Evolutionary conservation across 2,329 filamentous ascomycete genomes (phyloP).

Genomic region (Venturia oleaginea): DNA sequence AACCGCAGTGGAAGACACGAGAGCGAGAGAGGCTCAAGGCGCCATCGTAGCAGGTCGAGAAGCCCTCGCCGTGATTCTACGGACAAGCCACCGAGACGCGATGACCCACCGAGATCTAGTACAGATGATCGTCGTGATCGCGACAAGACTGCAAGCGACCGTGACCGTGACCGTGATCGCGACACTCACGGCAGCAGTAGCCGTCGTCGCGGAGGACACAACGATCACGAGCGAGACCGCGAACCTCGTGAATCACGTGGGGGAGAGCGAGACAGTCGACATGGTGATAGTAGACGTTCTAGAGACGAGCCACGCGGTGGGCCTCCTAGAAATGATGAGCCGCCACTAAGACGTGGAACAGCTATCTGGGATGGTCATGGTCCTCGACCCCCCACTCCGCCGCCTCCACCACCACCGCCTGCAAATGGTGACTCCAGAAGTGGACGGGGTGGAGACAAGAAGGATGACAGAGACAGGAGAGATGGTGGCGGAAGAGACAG

Average conservation of each 20-base stretch:
- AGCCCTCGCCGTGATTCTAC: conserved; percentile 5
- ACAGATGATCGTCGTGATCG: conserved; percentile 5
- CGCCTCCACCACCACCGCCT: conserved; percentile 7
- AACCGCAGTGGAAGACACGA: background rate
- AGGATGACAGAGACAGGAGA: conserved; percentile 13
- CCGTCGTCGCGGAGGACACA: conserved; percentile 8
- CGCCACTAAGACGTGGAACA: conserved; percentile 2
- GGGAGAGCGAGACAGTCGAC: conserved; percentile 1
- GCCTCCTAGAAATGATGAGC: background rate
- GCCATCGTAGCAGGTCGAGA: conserved; percentile 3
- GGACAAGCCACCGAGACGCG: conserved; percentile 9
- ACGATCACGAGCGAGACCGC: conserved; percentile 8
- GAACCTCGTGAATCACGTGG: conserved; percentile 4
- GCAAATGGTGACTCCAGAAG: conserved; percentile 7
- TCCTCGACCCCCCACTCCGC: background rate
- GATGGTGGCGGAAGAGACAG: conserved; percentile 16
- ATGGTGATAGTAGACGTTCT: conserved; percentile 1
- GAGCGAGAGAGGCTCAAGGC: background rate
- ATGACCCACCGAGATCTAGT: background rate
- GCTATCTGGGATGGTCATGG: conserved; percentile 4
- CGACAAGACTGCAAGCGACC: conserved; percentile 1
- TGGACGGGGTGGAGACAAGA: conserved; percentile 14
- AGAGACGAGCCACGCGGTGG: background rate
- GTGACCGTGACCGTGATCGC: background rate
- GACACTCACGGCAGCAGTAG: background rate